Base-by-base conservation (phyloP, 2,329 filamentous ascomycete species). In the Pseudocercospora fijiensis region DNA sequence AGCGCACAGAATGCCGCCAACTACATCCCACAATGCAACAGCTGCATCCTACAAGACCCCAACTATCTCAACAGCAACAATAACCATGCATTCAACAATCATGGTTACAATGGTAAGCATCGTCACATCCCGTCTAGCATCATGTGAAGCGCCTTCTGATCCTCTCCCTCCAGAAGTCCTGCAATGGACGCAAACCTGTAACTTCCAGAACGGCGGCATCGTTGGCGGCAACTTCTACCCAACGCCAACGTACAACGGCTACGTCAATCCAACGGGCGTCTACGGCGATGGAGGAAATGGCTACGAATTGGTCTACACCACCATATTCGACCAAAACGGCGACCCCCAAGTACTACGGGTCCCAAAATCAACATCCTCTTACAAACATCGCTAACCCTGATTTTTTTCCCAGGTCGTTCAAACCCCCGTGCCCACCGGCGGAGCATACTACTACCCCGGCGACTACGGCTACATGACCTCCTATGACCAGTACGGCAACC, bases 11-110 rank as follows among this genome's bases (percentile, higher is more conserved):
- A 53, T 26, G 49, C 49, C 22, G 26, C 16, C 8, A 53, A 53
- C 16, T 53, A 53, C 16, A 53, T 53, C 49, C 49, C 49, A 28
- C 49, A 53, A 30, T 53, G 49, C 26, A 28, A 53, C 26, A n/a
- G 22, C 16, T 53, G 49, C 24, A 53, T 53, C 10, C 22, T 26
- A 18, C 49, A 53, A 53, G 49, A 53, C 26, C 49, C 49, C 49
- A 53, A 53, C 26, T 28, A 53, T 26, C 24, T 27, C 22, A 53
- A 53, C 49, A 53, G 16, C 49, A 10, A 30, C 11, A 53, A 53
- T 24, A 28, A 53, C 26, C 27, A 24, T 9, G 49, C 20, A 10
- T 27, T 26, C 49, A 26, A 52, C 13, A 53, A 53, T 8, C n/a
- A 53, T 18, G 49, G 49, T 24, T 53, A 53, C 26, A 28, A 27